phyloP scores from a whole-genome alignment of 2,329 filamentous ascomycete genomes.

The Chrysosporium queenslandicum region DNA sequence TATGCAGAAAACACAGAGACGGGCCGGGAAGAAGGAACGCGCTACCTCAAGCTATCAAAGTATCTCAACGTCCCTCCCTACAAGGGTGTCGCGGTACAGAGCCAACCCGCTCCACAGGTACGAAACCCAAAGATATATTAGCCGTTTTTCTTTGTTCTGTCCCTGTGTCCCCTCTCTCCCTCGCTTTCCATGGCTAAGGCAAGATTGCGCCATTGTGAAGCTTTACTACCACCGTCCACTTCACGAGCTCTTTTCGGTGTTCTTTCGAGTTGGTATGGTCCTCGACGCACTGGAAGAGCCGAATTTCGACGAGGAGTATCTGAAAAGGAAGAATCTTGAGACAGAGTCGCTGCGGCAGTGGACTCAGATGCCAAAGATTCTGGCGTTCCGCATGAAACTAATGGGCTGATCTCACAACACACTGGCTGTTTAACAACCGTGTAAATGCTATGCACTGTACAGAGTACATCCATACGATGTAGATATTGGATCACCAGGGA shows the following conservation, averaged over 20 bases:
- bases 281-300: constrained; percentile 42
- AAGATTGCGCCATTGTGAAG: neutral
- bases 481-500: no score
- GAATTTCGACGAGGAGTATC: constrained; percentile 32
- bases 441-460: no score
- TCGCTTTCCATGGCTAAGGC: neutral
- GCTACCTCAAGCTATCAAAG: constrained; percentile 32
- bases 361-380: constrained; percentile 18
- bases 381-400: constrained; percentile 16
- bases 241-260: constrained; percentile 37
- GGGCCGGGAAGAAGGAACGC: constrained; percentile 29
- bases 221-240: constrained; percentile 40
- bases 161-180: neutral
- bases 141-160: neutral
- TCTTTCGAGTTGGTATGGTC: constrained; percentile 36
- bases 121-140: neutral
- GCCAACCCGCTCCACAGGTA: constrained; percentile 32
- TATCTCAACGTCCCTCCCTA: constrained; percentile 38
- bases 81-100: constrained; percentile 30
- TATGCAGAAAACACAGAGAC: constrained; percentile 30
- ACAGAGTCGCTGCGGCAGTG: constrained; percentile 13
- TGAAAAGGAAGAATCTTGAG: constrained; percentile 5
- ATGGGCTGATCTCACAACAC: neutral
- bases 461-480: no score
- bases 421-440: neutral